Evolutionary conservation across 2,329 filamentous ascomycete genomes (phyloP).

Genomic region (Trichoderma simmonsii): DNA sequence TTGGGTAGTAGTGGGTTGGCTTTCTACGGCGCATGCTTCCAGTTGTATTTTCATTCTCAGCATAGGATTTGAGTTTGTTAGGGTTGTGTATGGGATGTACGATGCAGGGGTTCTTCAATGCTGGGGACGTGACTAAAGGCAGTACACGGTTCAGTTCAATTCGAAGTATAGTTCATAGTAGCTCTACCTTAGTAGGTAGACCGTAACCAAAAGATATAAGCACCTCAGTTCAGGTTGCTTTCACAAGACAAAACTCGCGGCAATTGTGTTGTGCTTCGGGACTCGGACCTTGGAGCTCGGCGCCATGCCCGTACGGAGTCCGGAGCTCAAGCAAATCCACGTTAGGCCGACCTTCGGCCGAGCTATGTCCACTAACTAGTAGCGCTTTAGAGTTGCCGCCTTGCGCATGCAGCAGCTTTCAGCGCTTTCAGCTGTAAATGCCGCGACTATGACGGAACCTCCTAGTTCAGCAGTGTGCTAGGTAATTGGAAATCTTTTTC

Average conservation of each 20-base stretch:
- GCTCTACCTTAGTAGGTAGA: too few relatives aligned
- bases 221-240: too few relatives aligned
- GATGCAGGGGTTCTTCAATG: background rate
- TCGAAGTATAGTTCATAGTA: too few relatives aligned
- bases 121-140: background rate
- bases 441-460: constrained; percentile 34
- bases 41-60: background rate
- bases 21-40: background rate
- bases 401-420: constrained; percentile 2
- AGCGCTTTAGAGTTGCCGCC: background rate
- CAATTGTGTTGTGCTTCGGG: background rate
- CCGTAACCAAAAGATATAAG: too few relatives aligned
- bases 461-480: constrained; percentile 17
- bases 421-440: constrained; percentile 28
- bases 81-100: background rate
- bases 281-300: constrained; percentile 6
- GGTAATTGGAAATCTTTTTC: background rate
- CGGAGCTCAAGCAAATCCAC: background rate
- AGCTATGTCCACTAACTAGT: background rate
- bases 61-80: background rate
- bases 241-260: too few relatives aligned
- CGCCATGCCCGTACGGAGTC: background rate
- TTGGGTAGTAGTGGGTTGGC: background rate
- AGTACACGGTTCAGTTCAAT: background rate
- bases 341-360: background rate